Base-by-base conservation (phyloP, 2,329 filamentous ascomycete species). In the Colletotrichum trifolii region DNA sequence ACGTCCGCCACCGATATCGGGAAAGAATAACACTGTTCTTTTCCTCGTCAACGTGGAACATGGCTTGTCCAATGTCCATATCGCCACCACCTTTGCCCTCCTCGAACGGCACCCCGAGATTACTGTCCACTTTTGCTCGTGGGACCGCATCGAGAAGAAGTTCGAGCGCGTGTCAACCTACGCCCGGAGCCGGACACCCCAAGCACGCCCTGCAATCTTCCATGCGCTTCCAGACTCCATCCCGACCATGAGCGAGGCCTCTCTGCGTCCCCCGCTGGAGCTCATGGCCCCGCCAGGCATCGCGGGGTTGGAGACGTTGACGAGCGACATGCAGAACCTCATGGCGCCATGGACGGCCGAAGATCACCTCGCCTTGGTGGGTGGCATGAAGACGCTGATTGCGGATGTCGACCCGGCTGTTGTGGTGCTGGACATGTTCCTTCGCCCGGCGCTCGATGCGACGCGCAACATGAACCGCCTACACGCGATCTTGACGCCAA, bases 401-500 rank as follows among this genome's bases (percentile, higher is more conserved):
- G 65, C 72, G 2, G 49, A 72, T 3, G 68, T 78, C 9, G 70
- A 76, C 39, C 76, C 77, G 1, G 71, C 74, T 6, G 42, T 78
- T 9, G 67, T 75, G 1, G 73, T 75, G 2, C 67, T 79, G 33
- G 77, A 79, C 40, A 69, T 70, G 1, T 57, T 74, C 2, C 72
- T 78, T 25, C 59, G 67, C 3, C 74, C 73, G 1, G 73, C 66
- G 6, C 61, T 73, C 10, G 71, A 74, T 39, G 70, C 68, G 2
- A 63, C 68, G 2, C 61, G 67, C 13, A 66, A 71, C n/a, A 54
- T 64, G n/a, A 67, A 69, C 40, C 60, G 72, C 42, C 75, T 13
- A 67, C 80, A 67, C 74, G 79, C 64, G 2, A 66, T 82, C 1
- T 68, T 84, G 15, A 78, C 78, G 39, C 82, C 82, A 5, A 84